Evolutionary conservation across 2,329 filamentous ascomycete genomes (phyloP).

Genomic region (Aspergillus sp.): DNA sequence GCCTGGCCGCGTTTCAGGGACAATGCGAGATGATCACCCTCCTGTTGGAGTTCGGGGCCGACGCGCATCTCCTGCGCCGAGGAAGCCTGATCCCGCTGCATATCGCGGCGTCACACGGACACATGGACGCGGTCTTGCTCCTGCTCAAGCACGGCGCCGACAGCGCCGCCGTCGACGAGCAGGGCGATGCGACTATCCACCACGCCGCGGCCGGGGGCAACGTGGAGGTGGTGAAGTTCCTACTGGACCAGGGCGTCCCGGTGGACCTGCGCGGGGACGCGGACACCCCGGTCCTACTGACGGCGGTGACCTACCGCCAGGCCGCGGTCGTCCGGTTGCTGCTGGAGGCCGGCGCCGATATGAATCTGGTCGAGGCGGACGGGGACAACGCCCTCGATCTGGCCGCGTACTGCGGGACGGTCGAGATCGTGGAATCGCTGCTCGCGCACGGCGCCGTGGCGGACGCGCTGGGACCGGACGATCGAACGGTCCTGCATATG

Average conservation of each 20-base stretch:
- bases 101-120: background rate
- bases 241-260: background rate
- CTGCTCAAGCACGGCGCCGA: background rate
- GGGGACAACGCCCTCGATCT: background rate
- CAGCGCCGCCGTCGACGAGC: background rate
- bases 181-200: background rate
- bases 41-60: background rate
- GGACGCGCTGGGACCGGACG: background rate
- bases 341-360: background rate
- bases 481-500: background rate
- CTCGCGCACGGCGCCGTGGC: background rate
- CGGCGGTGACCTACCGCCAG: background rate
- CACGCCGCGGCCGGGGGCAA: constrained; percentile 1
- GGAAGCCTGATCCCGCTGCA: background rate
- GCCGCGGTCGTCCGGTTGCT: background rate
- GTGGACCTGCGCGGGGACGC: background rate
- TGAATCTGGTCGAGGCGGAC: background rate
- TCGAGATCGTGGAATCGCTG: background rate
- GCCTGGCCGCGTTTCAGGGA: background rate
- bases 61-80: background rate
- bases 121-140: background rate
- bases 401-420: background rate
- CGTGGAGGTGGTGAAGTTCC: background rate
- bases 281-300: background rate
- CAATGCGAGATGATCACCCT: background rate